phyloP scores from a whole-genome alignment of 1,284 basidiomycete genomes.

The Ceratobasidium sp. region DNA sequence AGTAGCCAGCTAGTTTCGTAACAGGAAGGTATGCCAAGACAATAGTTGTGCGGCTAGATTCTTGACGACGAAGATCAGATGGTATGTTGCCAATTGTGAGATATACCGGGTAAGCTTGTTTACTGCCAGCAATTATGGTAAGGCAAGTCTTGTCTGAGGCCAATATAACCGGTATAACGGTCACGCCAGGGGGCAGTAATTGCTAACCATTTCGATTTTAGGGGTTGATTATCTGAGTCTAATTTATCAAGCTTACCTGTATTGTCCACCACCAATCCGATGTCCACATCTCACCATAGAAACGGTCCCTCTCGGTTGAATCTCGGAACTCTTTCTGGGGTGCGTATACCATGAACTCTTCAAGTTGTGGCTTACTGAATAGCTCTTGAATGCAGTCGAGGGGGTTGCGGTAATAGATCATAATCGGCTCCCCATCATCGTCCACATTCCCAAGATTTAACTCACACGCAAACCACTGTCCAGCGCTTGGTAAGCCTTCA shows the following conservation, averaged over 20 bases:
- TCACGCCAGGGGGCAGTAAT: constrained; percentile 25
- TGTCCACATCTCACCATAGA: constrained; percentile 38
- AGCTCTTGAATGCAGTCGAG: constrained; percentile 49
- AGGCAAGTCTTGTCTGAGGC: constrained; percentile 43
- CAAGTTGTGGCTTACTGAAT: constrained; percentile 35
- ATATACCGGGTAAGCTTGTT: constrained; percentile 42
- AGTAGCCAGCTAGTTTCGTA: neutral
- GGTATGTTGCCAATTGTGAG: constrained; percentile 42
- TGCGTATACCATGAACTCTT: constrained; percentile 13
- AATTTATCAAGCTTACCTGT: constrained; percentile 15
- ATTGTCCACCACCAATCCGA: constrained; percentile 41
- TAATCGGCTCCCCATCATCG: constrained; percentile 50
- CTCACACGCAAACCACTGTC: constrained; percentile 47
- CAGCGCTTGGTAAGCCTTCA: constrained; percentile 47
- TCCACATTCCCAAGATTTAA: constrained; percentile 47
- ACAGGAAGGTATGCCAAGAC: constrained; percentile 11
- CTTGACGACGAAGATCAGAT: neutral
- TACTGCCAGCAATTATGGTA: constrained; percentile 33
- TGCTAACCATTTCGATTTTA: constrained; percentile 1
- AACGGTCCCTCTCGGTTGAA: neutral
- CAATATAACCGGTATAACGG: constrained; percentile 39
- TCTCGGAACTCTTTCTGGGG: constrained; percentile 20
- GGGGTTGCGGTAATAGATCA: constrained; percentile 49
- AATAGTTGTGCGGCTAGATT: neutral
- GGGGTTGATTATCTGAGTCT: neutral